These are phyloP conservation scores for Cardamine chenopodiifolia DNA, from an alignment of 345 rosid genomes.

Conservation along the genomic window DNA sequence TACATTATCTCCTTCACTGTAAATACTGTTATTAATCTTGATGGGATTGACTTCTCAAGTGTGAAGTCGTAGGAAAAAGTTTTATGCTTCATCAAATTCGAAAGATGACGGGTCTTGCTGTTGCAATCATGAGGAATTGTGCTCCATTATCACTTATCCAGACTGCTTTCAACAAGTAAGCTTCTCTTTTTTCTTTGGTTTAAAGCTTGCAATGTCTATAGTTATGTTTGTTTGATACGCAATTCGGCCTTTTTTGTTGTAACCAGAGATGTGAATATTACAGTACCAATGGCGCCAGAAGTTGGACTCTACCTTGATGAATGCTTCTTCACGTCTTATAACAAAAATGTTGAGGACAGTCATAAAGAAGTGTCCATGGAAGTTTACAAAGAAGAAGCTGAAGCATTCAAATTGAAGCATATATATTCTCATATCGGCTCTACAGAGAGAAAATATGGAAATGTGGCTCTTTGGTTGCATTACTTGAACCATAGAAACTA, in stretches of 20 bases:
- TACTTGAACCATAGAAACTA: slow-evolving; percentile 84
- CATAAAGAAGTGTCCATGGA: slow-evolving; percentile 83
- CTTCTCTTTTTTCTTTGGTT: not conserved
- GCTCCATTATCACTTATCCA: slow-evolving; percentile 67
- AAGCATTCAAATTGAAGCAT: slow-evolving; percentile 74
- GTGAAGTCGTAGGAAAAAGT: slow-evolving; percentile 92
- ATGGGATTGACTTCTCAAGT: slow-evolving; percentile 82
- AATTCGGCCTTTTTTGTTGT: not conserved
- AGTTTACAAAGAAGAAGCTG: slow-evolving; percentile 68
- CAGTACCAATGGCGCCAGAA: slow-evolving; percentile 92
- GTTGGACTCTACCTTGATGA: slow-evolving; percentile 89
- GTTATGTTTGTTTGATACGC: not conserved
- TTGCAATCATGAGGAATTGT: slow-evolving; percentile 79
- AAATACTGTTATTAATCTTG: slow-evolving; percentile 52
- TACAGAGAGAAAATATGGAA: slow-evolving; percentile 77
- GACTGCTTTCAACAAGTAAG: slow-evolving; percentile 78
- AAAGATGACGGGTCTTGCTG: slow-evolving; percentile 92
- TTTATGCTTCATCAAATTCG: slow-evolving; percentile 99
- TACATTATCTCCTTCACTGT: slow-evolving; percentile 73
- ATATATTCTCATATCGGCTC: slow-evolving; percentile 77
- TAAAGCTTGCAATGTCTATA: not conserved
- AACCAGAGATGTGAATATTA: slow-evolving; percentile 66
- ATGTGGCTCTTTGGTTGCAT: slow-evolving; percentile 87
- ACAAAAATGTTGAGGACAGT: slow-evolving; percentile 65
- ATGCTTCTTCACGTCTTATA: slow-evolving; percentile 78